phyloP scores from a whole-genome alignment of 2,329 filamentous ascomycete species.

The Aspergillus latus region DNA sequence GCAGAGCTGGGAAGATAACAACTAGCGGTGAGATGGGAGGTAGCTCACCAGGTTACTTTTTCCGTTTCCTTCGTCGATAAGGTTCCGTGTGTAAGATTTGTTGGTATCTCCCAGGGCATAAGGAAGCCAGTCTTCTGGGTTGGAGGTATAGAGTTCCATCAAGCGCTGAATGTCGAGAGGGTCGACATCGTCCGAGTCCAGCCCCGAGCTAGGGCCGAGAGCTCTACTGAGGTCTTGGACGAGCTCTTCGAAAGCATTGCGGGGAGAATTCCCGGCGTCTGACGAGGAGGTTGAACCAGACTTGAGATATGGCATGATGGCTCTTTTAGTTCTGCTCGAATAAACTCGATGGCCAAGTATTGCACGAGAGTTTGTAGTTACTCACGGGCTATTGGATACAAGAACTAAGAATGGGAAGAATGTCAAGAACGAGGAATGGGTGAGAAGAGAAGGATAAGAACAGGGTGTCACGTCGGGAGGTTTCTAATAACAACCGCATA shows the following conservation, averaged over 20 bases:
- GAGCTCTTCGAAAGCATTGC: constrained; percentile 62
- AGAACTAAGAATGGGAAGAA: not conserved
- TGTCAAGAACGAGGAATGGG: not conserved
- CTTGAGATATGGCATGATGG: constrained; percentile 37
- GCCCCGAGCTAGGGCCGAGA: constrained; percentile 76
- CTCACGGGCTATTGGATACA: not conserved
- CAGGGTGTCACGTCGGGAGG: not conserved
- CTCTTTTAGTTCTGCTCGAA: not conserved
- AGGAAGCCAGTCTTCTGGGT: constrained; percentile 67
- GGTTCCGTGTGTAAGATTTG: constrained; percentile 78
- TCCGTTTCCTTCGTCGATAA: constrained; percentile 86
- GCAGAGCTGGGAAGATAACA: not conserved
- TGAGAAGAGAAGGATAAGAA: not conserved
- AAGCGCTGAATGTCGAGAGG: constrained; percentile 67
- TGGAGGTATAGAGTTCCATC: constrained; percentile 73
- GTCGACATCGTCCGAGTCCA: constrained; percentile 79
- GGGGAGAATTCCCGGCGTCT: constrained; percentile 11
- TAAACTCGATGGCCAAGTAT: not conserved
- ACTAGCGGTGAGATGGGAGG: constrained; percentile 4
- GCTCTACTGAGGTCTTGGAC: constrained; percentile 71
- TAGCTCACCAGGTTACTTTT: constrained; percentile 68
- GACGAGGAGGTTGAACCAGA: constrained; percentile 16
- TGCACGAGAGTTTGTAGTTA: not conserved
- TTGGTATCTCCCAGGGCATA: constrained; percentile 73
- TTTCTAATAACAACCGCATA: not conserved